Evolutionary conservation across 2,329 filamentous ascomycete species (phyloP).

Genomic region (Fusarium chlamydosporum): DNA sequence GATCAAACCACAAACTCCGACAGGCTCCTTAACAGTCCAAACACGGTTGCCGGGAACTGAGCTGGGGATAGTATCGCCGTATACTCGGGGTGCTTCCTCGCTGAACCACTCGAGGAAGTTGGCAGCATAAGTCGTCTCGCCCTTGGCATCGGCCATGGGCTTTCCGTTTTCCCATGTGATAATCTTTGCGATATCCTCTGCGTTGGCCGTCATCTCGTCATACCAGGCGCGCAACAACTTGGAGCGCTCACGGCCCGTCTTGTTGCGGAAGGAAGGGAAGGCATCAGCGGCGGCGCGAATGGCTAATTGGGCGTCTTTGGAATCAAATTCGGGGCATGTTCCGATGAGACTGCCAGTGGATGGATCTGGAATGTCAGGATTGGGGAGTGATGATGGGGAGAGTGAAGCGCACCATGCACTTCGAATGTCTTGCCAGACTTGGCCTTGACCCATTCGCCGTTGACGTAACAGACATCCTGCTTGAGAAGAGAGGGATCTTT

Average conservation of each 20-base stretch:
- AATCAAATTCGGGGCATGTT: constrained; percentile 86
- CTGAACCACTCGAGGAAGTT: constrained; percentile 86
- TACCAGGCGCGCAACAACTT: constrained; percentile 85
- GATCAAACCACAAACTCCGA: constrained; percentile 86
- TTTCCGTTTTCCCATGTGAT: constrained; percentile 95
- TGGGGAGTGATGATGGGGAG: neutral
- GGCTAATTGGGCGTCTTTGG: constrained; percentile 81
- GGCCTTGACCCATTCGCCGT: constrained; percentile 91
- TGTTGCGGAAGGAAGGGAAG: constrained; percentile 77
- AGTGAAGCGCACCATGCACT: constrained; percentile 71
- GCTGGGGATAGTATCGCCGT: constrained; percentile 81
- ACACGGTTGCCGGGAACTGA: constrained; percentile 80
- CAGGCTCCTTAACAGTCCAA: constrained; percentile 83
- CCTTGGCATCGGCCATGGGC: constrained; percentile 80
- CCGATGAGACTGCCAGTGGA: constrained; percentile 85
- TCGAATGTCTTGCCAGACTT: constrained; percentile 93
- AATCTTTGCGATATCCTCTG: constrained; percentile 83
- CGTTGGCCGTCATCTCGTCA: constrained; percentile 82
- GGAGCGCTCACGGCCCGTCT: constrained; percentile 80
- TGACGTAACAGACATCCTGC: constrained; percentile 84
- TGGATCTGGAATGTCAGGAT: constrained; percentile 71
- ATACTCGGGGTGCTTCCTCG: constrained; percentile 80
- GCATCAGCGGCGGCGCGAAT: constrained; percentile 87
- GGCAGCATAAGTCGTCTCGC: constrained; percentile 79
- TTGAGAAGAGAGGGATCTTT: constrained; percentile 88